Evolutionary conservation across 1,139 yeast species (phyloP), one percentile per base, ranked within the genome.

Genomic region (Pichia sp.): DNA sequence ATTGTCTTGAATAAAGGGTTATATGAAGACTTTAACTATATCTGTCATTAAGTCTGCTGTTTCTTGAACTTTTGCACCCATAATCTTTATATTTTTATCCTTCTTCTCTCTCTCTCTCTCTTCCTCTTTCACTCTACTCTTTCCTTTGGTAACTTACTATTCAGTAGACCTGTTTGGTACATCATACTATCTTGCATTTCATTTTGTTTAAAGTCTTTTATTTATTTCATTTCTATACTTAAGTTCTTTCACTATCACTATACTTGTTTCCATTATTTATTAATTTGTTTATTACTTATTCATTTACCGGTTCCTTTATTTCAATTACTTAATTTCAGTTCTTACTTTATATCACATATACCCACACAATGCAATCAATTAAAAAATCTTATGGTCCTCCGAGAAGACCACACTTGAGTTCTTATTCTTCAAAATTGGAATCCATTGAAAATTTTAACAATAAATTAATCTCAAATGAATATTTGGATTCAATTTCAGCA

Each of bases 401-500:
- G 50, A 63, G 67, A 54, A 70, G 67, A 60, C 60, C 66, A 30
- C 67, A 66, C 46, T 67, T 73, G 22, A 70, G 73, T 55, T 70
- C 71, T 5, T 77, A 77, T 61, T 68, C 72, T 38, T 59, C 71
- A 30, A 68, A 67, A 64, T 69, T 79, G 47, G 84, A 79, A 58
- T 67, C 70, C 25, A 67, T 76, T 46, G 84, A 80, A 62, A 66
- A 73, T 14, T 73, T 68, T 56, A 73, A 76, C 45, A 78, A 79
- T 62, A 69, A 67, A 49, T 67, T 66, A 52, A 68, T 76, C 53
- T 65, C 68, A 16, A 62, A 67, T 34, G 83, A 79, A 60, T 79
- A 79, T 51, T 48, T 62, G 14, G 46, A 57, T 16, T 52, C 62
- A n/a, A 66, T 64, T 58, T 43, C 60, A 47, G 13, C 73, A 64